A percentile compares a stretch with the other conserved stretches of the same genome.
Conservation (phyloP, 306 rosid genomes). For the Luffa aegyptiaca region DNA sequence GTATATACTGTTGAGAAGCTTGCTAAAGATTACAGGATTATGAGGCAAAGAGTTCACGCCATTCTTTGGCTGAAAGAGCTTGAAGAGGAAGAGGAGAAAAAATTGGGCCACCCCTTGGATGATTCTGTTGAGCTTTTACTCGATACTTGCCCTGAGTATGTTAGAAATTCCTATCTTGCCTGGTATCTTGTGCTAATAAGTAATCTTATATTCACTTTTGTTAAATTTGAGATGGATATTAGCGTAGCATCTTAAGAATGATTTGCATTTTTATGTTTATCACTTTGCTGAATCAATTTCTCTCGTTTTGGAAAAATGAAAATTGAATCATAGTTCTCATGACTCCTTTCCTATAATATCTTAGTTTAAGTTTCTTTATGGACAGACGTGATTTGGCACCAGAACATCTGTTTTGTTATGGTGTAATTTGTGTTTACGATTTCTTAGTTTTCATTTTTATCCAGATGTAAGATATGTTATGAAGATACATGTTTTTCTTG, state of each 20-base stretch:
- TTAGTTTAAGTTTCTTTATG: not conserved
- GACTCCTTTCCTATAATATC: not conserved
- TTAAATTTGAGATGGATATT: not conserved
- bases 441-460: not conserved
- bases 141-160: slow-evolving; percentile 75
- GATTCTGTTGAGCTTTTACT: slow-evolving; percentile 87
- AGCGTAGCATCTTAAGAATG: not conserved
- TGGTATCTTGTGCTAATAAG: not conserved
- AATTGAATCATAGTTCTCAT: not conserved
- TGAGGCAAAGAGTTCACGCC: slow-evolving; percentile 98
- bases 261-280: not conserved
- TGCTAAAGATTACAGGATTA: slow-evolving; percentile 75
- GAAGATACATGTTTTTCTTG: not conserved
- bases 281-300: not conserved
- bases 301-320: not conserved
- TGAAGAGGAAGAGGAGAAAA: slow-evolving; percentile 79
- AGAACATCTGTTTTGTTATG: not conserved
- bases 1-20: slow-evolving; percentile 67
- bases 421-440: not conserved
- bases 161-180: not conserved
- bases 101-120: slow-evolving; percentile 66
- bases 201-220: not conserved
- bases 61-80: slow-evolving; percentile 88
- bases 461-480: not conserved
- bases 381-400: not conserved